These are phyloP conservation scores for Wickerhamomyces chaumierensis DNA, from an alignment of 805 yeast genomes.

Conservation along the genomic window DNA sequence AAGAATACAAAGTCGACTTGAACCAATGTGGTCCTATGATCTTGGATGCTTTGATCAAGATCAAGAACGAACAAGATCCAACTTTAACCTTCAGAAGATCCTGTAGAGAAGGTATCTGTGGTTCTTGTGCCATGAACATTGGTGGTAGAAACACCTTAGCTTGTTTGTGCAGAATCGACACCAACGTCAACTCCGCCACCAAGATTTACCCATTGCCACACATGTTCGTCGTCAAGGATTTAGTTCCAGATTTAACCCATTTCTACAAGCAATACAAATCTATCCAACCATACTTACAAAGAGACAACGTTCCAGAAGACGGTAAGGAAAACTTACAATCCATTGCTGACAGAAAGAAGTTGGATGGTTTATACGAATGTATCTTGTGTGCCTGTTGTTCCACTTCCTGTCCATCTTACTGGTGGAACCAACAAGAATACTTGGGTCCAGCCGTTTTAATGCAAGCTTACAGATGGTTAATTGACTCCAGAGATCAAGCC, in stretches of 20 bases:
- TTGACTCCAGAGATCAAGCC: slow-evolving; percentile 94
- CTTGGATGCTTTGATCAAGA: slow-evolving; percentile 85
- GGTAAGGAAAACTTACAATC: slow-evolving; percentile 91
- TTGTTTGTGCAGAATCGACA: slow-evolving; percentile 88
- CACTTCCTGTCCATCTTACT: slow-evolving; percentile 97
- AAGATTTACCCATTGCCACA: slow-evolving; percentile 97
- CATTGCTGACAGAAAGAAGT: slow-evolving; percentile 85
- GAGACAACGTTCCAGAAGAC: slow-evolving; percentile 64
- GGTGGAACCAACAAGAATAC: slow-evolving; percentile 99
- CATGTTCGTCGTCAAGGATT: slow-evolving; percentile 93
- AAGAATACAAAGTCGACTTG: slow-evolving; percentile 74
- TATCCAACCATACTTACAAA: slow-evolving; percentile 92
- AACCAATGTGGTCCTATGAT: slow-evolving; percentile 97
- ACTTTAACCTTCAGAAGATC: slow-evolving; percentile 95
- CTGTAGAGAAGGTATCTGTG: slow-evolving; percentile 99
- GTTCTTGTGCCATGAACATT: slow-evolving; percentile 99
- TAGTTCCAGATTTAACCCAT: slow-evolving; percentile 95
- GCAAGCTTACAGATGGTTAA: slow-evolving; percentile 99
- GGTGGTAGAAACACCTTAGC: slow-evolving; percentile 97
- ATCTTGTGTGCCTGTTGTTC: slow-evolving; percentile 98
- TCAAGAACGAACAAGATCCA: slow-evolving; percentile 93
- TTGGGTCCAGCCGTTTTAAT: slow-evolving; percentile 97
- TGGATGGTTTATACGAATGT: slow-evolving; percentile 96
- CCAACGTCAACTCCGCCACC: slow-evolving; percentile 57
- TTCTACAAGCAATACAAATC: slow-evolving; percentile 98